Evolutionary conservation across 805 yeast species (phyloP).

Genomic region (Saccharomycopsis guyanensis): DNA sequence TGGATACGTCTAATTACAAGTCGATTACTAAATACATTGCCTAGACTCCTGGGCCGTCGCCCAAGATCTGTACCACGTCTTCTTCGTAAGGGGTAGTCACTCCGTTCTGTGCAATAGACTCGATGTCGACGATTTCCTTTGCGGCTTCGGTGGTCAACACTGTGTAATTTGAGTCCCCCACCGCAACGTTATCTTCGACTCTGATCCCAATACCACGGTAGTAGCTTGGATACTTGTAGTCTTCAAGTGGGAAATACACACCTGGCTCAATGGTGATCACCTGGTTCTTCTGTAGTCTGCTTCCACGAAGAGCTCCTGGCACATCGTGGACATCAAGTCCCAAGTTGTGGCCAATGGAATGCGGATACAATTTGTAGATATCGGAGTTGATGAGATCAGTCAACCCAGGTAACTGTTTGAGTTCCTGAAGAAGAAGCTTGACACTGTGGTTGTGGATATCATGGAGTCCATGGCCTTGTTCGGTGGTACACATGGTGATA

Average conservation of each 20-base stretch:
- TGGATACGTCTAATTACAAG: no score
- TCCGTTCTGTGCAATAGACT: conserved; percentile 54
- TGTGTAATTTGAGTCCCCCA: conserved; percentile 52
- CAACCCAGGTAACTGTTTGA: conserved; percentile 64
- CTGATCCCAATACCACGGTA: conserved; percentile 89
- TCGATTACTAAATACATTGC: no score
- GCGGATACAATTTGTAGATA: conserved; percentile 66
- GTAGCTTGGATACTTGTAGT: conserved; percentile 60
- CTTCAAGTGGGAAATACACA: conserved; percentile 68
- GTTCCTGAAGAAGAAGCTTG: conserved; percentile 47
- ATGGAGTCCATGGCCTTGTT: conserved; percentile 47
- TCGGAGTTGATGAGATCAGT: conserved; percentile 42
- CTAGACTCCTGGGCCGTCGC: no score
- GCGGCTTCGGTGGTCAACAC: conserved; percentile 75
- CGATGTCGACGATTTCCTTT: conserved; percentile 81
- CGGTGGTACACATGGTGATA: conserved; percentile 58
- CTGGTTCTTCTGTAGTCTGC: conserved; percentile 54
- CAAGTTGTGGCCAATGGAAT: conserved; percentile 89
- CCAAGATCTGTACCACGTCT: conserved; percentile 32
- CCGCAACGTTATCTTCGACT: conserved; percentile 87
- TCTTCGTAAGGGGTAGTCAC: conserved; percentile 41
- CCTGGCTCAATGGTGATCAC: conserved; percentile 97
- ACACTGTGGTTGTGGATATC: conserved; percentile 73
- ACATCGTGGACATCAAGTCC: conserved; percentile 89
- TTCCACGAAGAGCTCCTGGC: conserved; percentile 53